Percentiles rank a stretch among this genome's conserved stretches.
Conservation (phyloP, 2,329 filamentous ascomycete species). For the Paracorniculantispora psalliotae region DNA sequence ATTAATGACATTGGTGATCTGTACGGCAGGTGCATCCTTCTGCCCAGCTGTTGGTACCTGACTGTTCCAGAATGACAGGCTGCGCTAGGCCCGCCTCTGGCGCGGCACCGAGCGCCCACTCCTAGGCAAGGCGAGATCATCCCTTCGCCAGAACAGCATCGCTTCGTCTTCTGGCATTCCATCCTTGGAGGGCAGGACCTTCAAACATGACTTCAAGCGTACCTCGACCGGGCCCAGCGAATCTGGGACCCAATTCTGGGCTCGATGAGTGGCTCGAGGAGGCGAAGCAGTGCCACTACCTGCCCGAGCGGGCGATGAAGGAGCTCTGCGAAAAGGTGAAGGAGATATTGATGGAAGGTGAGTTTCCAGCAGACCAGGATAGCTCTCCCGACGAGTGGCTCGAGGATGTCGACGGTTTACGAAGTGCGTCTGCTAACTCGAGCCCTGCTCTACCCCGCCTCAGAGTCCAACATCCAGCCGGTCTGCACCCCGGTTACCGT, state of each 20-base stretch:
- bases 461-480: conserved; percentile 98
- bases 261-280: conserved; percentile 96
- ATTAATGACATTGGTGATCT: too few species aligned
- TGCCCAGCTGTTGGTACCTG: not conserved
- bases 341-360: conserved; percentile 97
- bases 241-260: conserved; percentile 74
- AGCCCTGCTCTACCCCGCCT: not conserved
- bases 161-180: conserved; percentile 12
- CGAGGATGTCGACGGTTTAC: not conserved
- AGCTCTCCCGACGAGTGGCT: not conserved
- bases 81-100: conserved; percentile 6
- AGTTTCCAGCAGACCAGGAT: conserved; percentile 8
- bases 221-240: conserved; percentile 87
- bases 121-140: conserved; percentile 9
- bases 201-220: conserved; percentile 45
- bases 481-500: conserved; percentile 94
- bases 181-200: conserved; percentile 23
- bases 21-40: not conserved
- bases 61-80: not conserved
- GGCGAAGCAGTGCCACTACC: conserved; percentile 94
- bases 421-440: not conserved
- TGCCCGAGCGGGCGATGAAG: conserved; percentile 97
- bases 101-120: conserved; percentile 8
- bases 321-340: conserved; percentile 98
- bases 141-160: conserved; percentile 8